phyloP scores from a whole-genome alignment of 768 basidiomycete species.

The Tulasnella sp. region DNA sequence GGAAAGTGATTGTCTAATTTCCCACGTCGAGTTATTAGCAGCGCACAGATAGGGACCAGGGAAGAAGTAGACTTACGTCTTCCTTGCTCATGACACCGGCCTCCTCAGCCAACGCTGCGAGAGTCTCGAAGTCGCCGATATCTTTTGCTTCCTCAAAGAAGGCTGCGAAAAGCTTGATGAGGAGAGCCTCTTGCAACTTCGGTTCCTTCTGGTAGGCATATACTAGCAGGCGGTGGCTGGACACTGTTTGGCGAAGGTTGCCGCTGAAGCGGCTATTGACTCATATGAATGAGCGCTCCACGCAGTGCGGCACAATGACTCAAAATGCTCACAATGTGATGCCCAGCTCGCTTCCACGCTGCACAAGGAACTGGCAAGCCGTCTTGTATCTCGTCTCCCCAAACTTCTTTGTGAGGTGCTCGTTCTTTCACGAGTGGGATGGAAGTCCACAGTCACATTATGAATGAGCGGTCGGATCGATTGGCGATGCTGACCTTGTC shows the following conservation, averaged over 20 bases:
- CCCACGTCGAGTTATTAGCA: neutral
- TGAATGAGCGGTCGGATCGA: neutral
- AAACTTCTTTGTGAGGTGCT: conserved; percentile 29
- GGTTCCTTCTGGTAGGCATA: conserved; percentile 56
- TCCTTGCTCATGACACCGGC: conserved; percentile 46
- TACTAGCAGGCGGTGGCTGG: conserved; percentile 59
- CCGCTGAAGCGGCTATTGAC: conserved; percentile 48
- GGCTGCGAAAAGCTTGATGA: conserved; percentile 52
- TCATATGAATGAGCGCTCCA: neutral
- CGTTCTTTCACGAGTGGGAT: neutral
- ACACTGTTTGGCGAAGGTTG: conserved; percentile 51
- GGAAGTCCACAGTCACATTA: conserved; percentile 2
- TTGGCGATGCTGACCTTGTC: conserved; percentile 14
- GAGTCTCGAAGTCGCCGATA: conserved; percentile 46
- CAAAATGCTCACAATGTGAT: conserved; percentile 42
- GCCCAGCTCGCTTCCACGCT: conserved; percentile 47
- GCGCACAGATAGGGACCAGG: conserved; percentile 7
- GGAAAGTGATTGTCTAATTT: conserved; percentile 48
- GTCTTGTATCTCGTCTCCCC: conserved; percentile 42
- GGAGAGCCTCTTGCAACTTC: conserved; percentile 44
- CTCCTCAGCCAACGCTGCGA: conserved; percentile 48
- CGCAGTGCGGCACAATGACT: conserved; percentile 14
- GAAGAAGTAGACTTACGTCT: conserved; percentile 38
- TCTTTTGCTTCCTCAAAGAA: conserved; percentile 57
- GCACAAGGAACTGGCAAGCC: conserved; percentile 36